Conservation (phyloP, 257 asterid species). For the Solanum commersonii region DNA sequence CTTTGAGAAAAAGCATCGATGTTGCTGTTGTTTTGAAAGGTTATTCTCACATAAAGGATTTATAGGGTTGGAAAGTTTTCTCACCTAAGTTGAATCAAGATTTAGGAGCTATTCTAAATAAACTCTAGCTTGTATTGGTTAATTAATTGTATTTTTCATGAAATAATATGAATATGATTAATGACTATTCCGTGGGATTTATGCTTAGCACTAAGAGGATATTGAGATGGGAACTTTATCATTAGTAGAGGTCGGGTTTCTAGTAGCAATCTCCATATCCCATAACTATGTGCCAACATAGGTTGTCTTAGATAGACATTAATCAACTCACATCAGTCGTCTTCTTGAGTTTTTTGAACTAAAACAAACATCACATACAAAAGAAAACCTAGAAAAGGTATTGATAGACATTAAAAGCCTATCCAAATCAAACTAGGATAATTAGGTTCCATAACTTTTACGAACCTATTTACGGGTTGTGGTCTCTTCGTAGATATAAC, state of each 20-base stretch:
- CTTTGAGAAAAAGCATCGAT: neutral
- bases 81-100: neutral
- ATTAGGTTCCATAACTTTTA: neutral
- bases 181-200: neutral
- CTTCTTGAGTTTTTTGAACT: neutral
- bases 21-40: neutral
- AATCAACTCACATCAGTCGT: neutral
- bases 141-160: neutral
- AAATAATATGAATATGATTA: neutral
- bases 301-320: neutral
- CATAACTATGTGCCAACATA: neutral
- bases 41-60: neutral
- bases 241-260: too few species aligned
- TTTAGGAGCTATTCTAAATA: neutral
- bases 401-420: neutral
- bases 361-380: neutral
- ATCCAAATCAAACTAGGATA: neutral
- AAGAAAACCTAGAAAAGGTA: neutral
- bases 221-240: neutral
- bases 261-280: neutral
- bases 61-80: neutral
- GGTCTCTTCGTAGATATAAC: neutral
- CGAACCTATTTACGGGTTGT: neutral
- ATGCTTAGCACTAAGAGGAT: neutral
- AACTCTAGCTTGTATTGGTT: neutral